phyloP scores from a whole-genome alignment of 768 basidiomycete species.

The Trametes meyenii region DNA sequence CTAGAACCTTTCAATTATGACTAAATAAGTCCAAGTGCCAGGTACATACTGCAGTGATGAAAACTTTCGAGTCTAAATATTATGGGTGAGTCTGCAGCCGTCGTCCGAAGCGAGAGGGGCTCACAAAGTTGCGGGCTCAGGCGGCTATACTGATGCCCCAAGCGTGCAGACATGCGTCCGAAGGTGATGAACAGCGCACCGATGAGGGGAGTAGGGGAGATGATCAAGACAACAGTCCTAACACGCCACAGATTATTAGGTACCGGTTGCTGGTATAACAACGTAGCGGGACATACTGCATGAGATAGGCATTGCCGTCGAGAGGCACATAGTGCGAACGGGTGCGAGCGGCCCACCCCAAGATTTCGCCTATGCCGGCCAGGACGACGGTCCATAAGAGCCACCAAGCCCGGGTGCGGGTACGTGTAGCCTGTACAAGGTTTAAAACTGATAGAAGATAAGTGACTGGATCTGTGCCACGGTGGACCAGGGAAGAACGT shows the following conservation, averaged over 20 bases:
- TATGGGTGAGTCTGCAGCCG: neutral
- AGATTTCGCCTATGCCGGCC: slow-evolving; percentile 36
- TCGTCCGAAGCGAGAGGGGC: neutral
- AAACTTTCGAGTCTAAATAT: neutral
- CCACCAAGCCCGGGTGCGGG: slow-evolving; percentile 38
- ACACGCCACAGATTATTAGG: neutral
- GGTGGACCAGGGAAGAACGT: neutral
- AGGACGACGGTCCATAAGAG: slow-evolving; percentile 37
- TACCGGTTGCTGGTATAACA: too few species aligned
- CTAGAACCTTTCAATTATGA: neutral
- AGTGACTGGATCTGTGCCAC: neutral
- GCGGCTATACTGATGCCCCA: slow-evolving; percentile 1
- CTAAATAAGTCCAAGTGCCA: too few species aligned
- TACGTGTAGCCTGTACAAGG: slow-evolving; percentile 32
- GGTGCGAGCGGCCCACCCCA: slow-evolving; percentile 41
- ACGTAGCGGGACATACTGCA: slow-evolving; percentile 36
- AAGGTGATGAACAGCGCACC: slow-evolving; percentile 13
- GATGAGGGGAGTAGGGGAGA: slow-evolving; percentile 1
- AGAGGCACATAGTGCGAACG: slow-evolving; percentile 36
- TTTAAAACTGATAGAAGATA: slow-evolving; percentile 27
- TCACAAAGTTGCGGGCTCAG: neutral
- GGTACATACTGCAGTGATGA: neutral
- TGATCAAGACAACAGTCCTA: neutral
- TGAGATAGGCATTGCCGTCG: slow-evolving; percentile 38
- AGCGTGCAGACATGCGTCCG: neutral